Base-by-base conservation (phyloP, 495 filamentous ascomycete genomes). In the Aspergillus sclerotiicarbonarius region DNA sequence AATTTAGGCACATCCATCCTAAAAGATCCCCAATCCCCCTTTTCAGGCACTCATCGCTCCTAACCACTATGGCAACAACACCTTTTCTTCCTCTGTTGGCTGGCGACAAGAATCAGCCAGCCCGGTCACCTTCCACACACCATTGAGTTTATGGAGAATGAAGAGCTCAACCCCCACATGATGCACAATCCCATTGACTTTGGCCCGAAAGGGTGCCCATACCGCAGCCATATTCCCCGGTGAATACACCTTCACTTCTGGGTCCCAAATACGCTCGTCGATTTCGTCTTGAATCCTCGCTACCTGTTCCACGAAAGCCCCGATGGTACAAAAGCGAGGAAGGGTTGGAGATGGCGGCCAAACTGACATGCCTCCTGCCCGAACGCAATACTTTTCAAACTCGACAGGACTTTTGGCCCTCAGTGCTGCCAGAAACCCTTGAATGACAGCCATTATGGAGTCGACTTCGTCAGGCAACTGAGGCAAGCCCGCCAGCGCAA, bases 121-220 rank as follows among this genome's bases (percentile, higher is more conserved):
- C 37, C 71, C 72, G 33, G 72, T 77, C 13, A 77, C 65, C 60
- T 74, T 77, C 74, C 72, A 76, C 51, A 60, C 60, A 6, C 67
- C 71, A 51, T 71, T 62, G 33, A 76, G 21, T 31, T 71, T 76
- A 64, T 77, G 71, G 25, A 76, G 53, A 9, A 75, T 47, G 51
- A 75, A 75, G 25, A 75, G 58, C 54, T 74, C 71, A 9, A 75
- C 71, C n/a, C 71, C 72, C 12, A 74, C 71, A 62, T 75, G 72
- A 37, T 77, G 64, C 53, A 77, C 65, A 7, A 71, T 61, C 0
- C 72, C 74, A 45, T 77, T 74, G 10, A 75, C 58, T 58, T 73
- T 74, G 32, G 70, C 65, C 47, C 71, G 59, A 46, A 76, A 75
- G 2, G 72, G 72, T 19, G 74, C 74, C 74, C 72, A 76, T n/a